Evolutionary conservation across 805 yeast species (phyloP).

Genomic region (Metschnikowia arizonensis): DNA sequence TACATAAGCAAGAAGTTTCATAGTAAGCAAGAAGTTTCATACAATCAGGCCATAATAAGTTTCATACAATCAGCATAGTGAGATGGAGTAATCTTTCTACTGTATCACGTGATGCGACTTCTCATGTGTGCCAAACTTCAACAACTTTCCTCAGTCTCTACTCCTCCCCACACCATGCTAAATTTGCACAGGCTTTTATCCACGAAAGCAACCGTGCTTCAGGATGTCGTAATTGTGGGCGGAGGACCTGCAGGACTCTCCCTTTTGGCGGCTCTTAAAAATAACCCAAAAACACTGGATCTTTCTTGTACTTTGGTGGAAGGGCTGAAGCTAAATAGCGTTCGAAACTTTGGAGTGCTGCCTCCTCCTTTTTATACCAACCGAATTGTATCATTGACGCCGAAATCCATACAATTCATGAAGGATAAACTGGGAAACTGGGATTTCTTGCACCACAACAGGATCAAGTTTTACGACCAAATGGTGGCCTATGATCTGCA

Average conservation of each 20-base stretch:
- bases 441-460: conserved; percentile 60
- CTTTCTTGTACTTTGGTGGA: conserved; percentile 71
- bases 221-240: conserved; percentile 84
- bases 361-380: conserved; percentile 61
- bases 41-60: no score
- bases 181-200: conserved; percentile 10
- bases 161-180: conserved; percentile 4
- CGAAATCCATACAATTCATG: conserved; percentile 65
- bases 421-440: conserved; percentile 67
- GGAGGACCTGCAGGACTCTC: conserved; percentile 98
- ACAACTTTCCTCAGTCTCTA: background rate
- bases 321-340: conserved; percentile 53
- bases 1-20: no score
- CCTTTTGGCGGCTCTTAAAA: conserved; percentile 73
- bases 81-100: no score
- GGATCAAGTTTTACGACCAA: conserved; percentile 76
- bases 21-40: no score
- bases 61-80: no score
- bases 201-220: conserved; percentile 18
- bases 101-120: no score
- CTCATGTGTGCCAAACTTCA: no score
- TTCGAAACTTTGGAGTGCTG: conserved; percentile 41
- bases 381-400: conserved; percentile 83
- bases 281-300: conserved; percentile 55
- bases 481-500: conserved; percentile 84